Conservation (phyloP, 441 rosid species). For the Gossypium gossypioides region DNA sequence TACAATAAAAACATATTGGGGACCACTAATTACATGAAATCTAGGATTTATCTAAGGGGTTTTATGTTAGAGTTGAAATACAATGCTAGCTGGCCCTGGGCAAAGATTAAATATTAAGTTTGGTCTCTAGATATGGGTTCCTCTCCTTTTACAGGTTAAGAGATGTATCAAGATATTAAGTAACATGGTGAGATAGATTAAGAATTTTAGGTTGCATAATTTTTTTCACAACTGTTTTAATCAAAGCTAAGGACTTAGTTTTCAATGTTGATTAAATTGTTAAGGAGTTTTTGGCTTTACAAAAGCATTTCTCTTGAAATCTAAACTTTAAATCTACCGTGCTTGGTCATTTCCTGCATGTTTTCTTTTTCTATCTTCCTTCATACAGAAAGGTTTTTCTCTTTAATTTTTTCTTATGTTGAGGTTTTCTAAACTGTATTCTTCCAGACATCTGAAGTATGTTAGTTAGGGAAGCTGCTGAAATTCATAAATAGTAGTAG, state of each 20-base stretch:
- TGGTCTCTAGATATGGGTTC: background rate
- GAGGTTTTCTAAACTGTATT: background rate
- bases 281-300: background rate
- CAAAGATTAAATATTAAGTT: background rate
- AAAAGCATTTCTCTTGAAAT: background rate
- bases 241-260: background rate
- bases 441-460: background rate
- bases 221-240: background rate
- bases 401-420: background rate
- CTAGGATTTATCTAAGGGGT: background rate
- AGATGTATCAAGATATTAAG: background rate
- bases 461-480: background rate
- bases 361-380: background rate
- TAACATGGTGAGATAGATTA: background rate
- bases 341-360: conserved; percentile 1
- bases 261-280: background rate
- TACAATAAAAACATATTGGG: background rate
- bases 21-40: background rate
- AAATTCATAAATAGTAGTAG: background rate
- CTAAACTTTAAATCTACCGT: background rate
- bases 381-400: background rate
- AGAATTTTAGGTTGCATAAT: background rate
- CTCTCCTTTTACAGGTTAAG: background rate
- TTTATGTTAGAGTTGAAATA: background rate
- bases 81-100: background rate